Evolutionary conservation across 148 eudicot genomes (phyloP), one percentile per base, ranked within the genome.

Genomic region (Persicaria tinctoria): DNA sequence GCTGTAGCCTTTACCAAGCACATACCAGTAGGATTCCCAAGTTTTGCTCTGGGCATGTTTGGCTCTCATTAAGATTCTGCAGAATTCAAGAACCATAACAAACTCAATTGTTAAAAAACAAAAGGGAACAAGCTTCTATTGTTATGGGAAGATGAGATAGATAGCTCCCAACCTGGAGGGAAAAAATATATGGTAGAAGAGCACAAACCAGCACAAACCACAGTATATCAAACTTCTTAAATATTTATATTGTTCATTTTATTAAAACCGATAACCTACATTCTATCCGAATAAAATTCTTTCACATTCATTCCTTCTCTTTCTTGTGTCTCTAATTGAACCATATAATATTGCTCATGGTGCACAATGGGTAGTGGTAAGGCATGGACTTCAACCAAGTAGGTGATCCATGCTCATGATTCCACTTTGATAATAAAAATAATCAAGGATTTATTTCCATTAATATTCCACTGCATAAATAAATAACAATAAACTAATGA

Each of bases 21-120:
- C 85, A 76, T 89, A 93, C 98, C 93, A 93, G 77, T 49, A 93
- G 84, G 47, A 95, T 80, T 79, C 99, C 99, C 83, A 95, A 81
- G 78, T 95, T 95, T 14, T 89, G 86, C 78, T 95, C 97, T 53
- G 91, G 83, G 72, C 49, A 80, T 77, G 83, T 73, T 75, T 86
- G 90, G 79, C 74, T 64, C 72, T 89, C 89, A 13, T 75, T 85
- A 51, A 86, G 83, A 78, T 81, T 85, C 97, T 92, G 92, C 48
- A 79, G 76, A 64, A 46, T 68, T 70, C 68, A 46, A n/a, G 13
- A 32, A 78, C 32, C 59, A 70, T 50, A 76, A 8, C 73, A 56
- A 74, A 78, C 49, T 11, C 20, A 16, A 20, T 32, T 63, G 66
- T 45, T 32, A 1, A 32, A 32, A n/a, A 53, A 46, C 12, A 78